Conservation (phyloP, 805 yeast genomes). For the Yarrowia porcina region DNA sequence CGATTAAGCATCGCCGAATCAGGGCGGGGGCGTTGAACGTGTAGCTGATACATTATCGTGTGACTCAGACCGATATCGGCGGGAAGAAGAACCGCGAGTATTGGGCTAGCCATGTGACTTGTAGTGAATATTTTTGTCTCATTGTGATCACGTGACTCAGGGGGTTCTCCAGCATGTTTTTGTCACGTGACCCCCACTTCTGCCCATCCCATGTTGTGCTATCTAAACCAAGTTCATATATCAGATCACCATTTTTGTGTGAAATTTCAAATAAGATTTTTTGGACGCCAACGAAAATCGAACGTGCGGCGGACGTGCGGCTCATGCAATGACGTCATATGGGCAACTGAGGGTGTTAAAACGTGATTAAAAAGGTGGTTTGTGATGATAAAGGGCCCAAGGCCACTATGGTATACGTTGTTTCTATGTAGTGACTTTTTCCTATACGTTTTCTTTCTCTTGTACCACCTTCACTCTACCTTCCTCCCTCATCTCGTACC, state of each 20-base stretch:
- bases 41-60: neutral
- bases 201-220: neutral
- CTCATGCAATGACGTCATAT: neutral
- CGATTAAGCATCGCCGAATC: neutral
- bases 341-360: no score
- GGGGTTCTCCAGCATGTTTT: no score
- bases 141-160: neutral
- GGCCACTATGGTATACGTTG: no score
- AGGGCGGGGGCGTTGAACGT: neutral
- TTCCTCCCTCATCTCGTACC: neutral
- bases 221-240: neutral
- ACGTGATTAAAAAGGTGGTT: no score
- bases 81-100: neutral
- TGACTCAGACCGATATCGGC: conserved; percentile 3
- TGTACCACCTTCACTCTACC: no score
- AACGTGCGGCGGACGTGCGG: neutral
- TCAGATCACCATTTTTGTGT: neutral
- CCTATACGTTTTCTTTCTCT: no score
- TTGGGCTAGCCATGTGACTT: no score
- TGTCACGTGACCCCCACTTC: no score
- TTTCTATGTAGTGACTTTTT: no score
- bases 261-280: neutral
- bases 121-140: no score
- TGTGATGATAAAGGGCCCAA: no score
- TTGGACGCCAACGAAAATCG: neutral